Base-by-base conservation (phyloP, 208 protist species). In the Crithidia mellificae region DNA sequence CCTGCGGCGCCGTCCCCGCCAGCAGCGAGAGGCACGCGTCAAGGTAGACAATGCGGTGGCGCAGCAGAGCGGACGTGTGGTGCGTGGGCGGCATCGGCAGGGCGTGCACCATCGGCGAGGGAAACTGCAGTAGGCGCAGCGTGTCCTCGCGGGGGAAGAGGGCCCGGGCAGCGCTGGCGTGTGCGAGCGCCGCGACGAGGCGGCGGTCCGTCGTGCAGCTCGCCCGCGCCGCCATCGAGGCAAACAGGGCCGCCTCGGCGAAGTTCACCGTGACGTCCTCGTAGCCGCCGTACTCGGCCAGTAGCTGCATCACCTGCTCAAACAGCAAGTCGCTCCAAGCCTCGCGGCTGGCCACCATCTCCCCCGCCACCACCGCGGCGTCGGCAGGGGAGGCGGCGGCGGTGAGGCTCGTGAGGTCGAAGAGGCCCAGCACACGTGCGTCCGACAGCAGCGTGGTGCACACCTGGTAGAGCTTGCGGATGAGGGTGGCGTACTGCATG, bases 201-300 rank as follows among this genome's bases (percentile, higher is more conserved):
- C 72, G 57, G 3, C 3, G n/a, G 56, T 68, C 49, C 9, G 57
- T 61, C 41, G 68, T 47, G 64, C 82, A 85, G 72, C 72, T 82
- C 17, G 84, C 77, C 36, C 82, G 77, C 6, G 79, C 77, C 12
- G 91, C 85, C 36, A 96, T 65, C 12, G 85, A 58, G 20, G 91
- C 80, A 25, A 91, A 74, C 39, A 94, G 75, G 24, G 88, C 85
- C n/a, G 88, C 75, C 69, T 93, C 81, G 19, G 85, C 82, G 61
- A 94, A 87, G 62, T 85, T 84, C 32, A 96, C 72, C 39, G 82
- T 90, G 39, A 91, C 87, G 65, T 96, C 91, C 58, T 96, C 91
- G 77, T 96, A 96, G 43, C 91, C 91, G 57, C 85, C 85, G 68
- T 86, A 93, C 38, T 83, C 71, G 44, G 74, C 68, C 5, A 96